Evolutionary conservation across 371 early-diverging fungal species (phyloP).

Genomic region (Saksenaea vasiformis): DNA sequence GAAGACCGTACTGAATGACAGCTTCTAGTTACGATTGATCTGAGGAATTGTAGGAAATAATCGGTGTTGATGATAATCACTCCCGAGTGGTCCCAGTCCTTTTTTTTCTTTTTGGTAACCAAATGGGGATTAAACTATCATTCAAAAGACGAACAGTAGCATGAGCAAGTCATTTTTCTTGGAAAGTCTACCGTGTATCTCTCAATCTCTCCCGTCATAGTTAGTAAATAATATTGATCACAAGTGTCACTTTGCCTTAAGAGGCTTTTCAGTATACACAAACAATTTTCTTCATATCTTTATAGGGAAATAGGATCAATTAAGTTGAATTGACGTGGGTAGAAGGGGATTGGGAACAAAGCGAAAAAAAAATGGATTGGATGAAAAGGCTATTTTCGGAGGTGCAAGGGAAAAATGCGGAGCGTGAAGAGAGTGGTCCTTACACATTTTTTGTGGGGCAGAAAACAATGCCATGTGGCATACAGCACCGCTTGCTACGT

Average conservation of each 20-base stretch:
- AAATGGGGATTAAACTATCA: conserved; percentile 1
- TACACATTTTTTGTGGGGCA: conserved; percentile 1
- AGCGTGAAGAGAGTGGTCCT: not conserved
- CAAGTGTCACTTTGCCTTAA: no score
- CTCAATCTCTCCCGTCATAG: no score
- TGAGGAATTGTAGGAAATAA: not conserved
- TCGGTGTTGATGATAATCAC: not conserved
- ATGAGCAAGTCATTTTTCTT: no score
- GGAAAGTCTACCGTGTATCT: no score
- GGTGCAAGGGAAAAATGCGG: not conserved
- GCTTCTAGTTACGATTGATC: not conserved
- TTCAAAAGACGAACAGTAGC: not conserved
- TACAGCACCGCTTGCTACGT: not conserved
- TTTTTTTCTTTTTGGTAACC: conserved; percentile 5
- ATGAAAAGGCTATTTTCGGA: not conserved
- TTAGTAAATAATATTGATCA: no score
- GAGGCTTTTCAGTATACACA: no score
- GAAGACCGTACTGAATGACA: not conserved
- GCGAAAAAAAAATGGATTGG: not conserved
- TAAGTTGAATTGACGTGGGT: no score
- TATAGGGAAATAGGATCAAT: no score
- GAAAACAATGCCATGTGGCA: not conserved
- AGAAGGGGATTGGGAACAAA: no score
- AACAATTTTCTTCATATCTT: no score
- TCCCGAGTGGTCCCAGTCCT: not conserved